Evolutionary conservation across 2,329 filamentous ascomycete genomes (phyloP), one percentile per base, ranked within the genome.

Genomic region (Sphaerulina populicola): DNA sequence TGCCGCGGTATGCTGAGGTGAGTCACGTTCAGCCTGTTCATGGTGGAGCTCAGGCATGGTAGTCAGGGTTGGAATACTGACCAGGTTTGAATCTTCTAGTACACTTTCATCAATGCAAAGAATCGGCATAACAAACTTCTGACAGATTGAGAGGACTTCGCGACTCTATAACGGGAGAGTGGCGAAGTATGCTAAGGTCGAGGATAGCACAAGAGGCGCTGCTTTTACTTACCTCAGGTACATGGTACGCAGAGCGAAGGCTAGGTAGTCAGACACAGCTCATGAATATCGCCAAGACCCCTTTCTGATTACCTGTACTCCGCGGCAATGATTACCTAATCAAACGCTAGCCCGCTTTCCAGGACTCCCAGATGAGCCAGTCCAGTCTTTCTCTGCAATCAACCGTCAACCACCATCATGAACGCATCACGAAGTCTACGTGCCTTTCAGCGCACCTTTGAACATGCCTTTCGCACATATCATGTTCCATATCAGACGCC

Each of bases 391-490:
- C 5, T 15, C 14, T 39, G 37, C 12, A 46, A 46, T 15, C 42
- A 33, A 35, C 36, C 40, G 12, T 18, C n/a, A 51, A 45, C 4
- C 14, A 36, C 39, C 38, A 48, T 31, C 18, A 54, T 54, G 51
- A 54, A 53, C 45, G 44, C 47, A 15, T 15, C 51, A 35, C 44
- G 57, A 45, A 64, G 65, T 62, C 54, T 69, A 65, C 50, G 71
- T 66, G 35, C 63, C 50, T 52, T 61, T 61, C 42, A 60, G 62
- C 39, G 58, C 56, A 56, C 53, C 49, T 46, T 59, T 56, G 41
- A 58, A 51, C 47, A 72, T 46, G 71, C 70, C 36, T 64, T 41
- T 46, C 62, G 62, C 63, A 42, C 47, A 64, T 67, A 50, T 61
- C 66, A 44, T 53, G 52, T 51, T 27, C 31, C 52, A 6, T 23